Conservation (phyloP, 2,329 filamentous ascomycete genomes). For the Teratosphaeria zuluensis region DNA sequence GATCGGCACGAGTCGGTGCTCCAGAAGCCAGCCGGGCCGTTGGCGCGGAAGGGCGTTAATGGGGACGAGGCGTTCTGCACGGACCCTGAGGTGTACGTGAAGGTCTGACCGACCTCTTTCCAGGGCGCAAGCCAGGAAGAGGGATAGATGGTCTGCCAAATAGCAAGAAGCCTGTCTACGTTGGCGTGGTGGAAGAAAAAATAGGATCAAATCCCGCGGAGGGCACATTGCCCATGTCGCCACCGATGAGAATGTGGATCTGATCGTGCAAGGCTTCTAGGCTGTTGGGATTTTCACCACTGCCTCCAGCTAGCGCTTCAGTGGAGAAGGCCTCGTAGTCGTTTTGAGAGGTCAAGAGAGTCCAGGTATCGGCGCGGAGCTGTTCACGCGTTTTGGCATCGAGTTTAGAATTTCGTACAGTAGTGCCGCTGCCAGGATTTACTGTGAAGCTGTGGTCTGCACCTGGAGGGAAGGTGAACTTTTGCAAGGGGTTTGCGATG, state of each 20-base stretch:
- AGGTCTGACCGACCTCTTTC: neutral
- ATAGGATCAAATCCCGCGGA: neutral
- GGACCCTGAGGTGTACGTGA: neutral
- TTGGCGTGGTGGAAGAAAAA: neutral
- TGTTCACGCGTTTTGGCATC: neutral
- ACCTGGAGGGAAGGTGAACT: neutral
- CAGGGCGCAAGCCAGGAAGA: neutral
- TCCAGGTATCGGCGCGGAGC: neutral
- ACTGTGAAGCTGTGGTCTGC: neutral
- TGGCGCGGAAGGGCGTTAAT: neutral
- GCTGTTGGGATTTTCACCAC: neutral
- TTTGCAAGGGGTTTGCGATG: neutral
- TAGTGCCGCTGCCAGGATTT: neutral
- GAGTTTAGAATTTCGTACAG: neutral
- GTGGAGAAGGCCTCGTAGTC: neutral
- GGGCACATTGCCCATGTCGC: neutral
- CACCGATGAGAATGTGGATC: neutral
- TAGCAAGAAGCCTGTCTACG: neutral
- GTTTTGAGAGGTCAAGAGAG: neutral
- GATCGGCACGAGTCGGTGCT: neutral
- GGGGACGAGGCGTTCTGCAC: neutral
- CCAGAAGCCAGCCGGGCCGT: neutral
- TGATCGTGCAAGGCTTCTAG: neutral
- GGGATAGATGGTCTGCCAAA: neutral
- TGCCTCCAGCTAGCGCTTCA: neutral